These are phyloP conservation scores for Ophioceras dolichostomum DNA, from an alignment of 2,329 filamentous ascomycete genomes.

Conservation along the genomic window DNA sequence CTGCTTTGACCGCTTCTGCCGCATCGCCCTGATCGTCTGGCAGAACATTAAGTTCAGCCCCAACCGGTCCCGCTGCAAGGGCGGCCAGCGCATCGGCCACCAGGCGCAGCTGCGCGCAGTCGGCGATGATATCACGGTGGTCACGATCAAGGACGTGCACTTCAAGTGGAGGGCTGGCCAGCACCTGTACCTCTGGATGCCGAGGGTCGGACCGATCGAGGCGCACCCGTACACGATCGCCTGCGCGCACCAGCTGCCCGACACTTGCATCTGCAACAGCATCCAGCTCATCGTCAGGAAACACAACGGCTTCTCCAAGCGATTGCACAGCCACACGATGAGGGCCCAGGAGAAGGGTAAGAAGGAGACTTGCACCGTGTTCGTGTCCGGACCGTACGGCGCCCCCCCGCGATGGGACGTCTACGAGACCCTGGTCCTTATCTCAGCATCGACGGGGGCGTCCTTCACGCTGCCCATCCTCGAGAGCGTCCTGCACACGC, in stretches of 20 bases:
- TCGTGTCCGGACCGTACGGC: conserved; percentile 45
- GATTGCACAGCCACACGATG: conserved; percentile 33
- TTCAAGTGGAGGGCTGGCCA: conserved; percentile 48
- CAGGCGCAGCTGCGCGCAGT: conserved; percentile 33
- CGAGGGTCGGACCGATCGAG: conserved; percentile 38
- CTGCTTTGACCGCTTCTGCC: conserved; percentile 47
- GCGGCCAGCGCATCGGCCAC: conserved; percentile 38
- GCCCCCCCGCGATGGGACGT: conserved; percentile 41
- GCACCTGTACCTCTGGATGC: conserved; percentile 49
- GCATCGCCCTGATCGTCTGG: conserved; percentile 33
- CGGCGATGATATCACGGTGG: conserved; percentile 38
- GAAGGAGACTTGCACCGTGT: conserved; percentile 25
- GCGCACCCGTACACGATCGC: conserved; percentile 51
- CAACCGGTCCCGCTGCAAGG: conserved; percentile 28
- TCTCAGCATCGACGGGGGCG: conserved; percentile 51
- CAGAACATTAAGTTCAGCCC: conserved; percentile 36
- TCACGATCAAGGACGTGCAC: conserved; percentile 47
- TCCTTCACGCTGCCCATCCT: conserved; percentile 49
- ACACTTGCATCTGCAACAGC: conserved; percentile 43
- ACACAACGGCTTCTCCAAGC: conserved; percentile 43
- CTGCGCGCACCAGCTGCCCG: conserved; percentile 36
- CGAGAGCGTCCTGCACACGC: conserved; percentile 35
- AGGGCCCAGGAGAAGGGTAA: conserved; percentile 17
- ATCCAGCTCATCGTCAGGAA: conserved; percentile 45
- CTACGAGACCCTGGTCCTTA: conserved; percentile 46